These are phyloP conservation scores for Neofusicoccum kwambonambiense DNA, from an alignment of 2,329 filamentous ascomycete species.

Conservation along the genomic window DNA sequence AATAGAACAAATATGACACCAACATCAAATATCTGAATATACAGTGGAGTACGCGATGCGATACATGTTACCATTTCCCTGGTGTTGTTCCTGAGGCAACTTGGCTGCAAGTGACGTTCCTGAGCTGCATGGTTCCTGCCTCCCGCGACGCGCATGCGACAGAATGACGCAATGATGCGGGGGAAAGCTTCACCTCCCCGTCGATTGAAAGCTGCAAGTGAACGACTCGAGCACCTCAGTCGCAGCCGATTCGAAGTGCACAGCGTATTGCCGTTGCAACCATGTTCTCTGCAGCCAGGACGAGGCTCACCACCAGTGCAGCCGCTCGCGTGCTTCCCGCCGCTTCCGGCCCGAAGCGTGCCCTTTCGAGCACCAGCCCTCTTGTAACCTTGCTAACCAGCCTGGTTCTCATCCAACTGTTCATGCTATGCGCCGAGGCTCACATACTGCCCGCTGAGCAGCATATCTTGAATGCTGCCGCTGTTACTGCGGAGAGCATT, in stretches of 20 bases:
- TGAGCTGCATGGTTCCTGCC: not conserved
- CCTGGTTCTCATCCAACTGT: constrained; percentile 20
- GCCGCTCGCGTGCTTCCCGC: not conserved
- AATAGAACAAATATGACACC: not conserved
- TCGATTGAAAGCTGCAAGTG: not conserved
- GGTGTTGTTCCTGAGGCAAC: no score
- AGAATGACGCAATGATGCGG: constrained; percentile 12
- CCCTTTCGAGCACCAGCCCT: not conserved
- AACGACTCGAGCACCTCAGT: not conserved
- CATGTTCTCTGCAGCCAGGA: not conserved
- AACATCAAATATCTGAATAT: not conserved
- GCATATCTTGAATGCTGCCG: constrained; percentile 24
- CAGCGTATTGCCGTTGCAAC: not conserved
- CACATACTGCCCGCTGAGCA: constrained; percentile 30
- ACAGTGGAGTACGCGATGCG: no score
- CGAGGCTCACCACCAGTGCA: not conserved
- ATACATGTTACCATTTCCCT: no score
- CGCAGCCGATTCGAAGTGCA: not conserved
- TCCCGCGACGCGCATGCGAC: constrained; percentile 3
- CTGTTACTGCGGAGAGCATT: constrained; percentile 21
- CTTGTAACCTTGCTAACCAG: constrained; percentile 4
- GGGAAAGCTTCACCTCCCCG: not conserved
- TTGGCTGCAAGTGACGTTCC: not conserved
- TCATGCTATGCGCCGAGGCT: constrained; percentile 23
- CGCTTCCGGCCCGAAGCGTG: not conserved